Base-by-base conservation (phyloP, 768 basidiomycete genomes). In the Gyrodon lividus region DNA sequence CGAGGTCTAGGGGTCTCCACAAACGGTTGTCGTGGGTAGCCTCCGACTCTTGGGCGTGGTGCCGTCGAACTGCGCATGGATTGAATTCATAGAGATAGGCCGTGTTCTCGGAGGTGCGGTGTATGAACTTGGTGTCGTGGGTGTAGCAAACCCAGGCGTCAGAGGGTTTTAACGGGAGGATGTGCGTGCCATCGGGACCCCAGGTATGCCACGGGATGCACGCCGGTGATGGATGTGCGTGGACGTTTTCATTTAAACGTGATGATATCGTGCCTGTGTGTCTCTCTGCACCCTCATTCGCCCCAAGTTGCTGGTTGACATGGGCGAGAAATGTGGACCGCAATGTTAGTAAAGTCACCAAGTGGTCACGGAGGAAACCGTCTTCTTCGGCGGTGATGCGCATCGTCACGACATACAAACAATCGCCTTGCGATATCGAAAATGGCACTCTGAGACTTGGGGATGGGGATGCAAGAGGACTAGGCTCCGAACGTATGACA, bases 31-130 rank as follows among this genome's bases (percentile, higher is more conserved):
- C 13, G 17, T 49, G 35, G 20, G 35, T 23, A 16, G 22, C 50
- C 24, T 26, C 24, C 14, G 12, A 17, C 13, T 39, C n/a, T 3
- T 24, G 43, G 23, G 6, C 19, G 33, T 46, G 22, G 24, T 50
- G 47, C 22, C 51, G 46, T 28, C 30, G 30, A 14, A 53, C 19
- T 1, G 43, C 35, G 19, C 57, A 46, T 24, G 47, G 44, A 37
- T 61, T 61, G 24, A 66, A 65, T 43, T 66, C 63, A 33, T 61
- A 54, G 12, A 66, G 50, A 5, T 53, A 30, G 23, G 58, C 59
- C 4, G 14, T 28, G 16, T 44, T 16, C 4, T 48, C 41, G 40
- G 56, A 59, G 14, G 54, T 37, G 10, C 5, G 12, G 10, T 50
- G 52, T 5, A 53, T 49, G 5, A 58, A 61, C 23, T 56, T 60